A percentile compares a stretch with the other conserved stretches of the same genome.
These are phyloP conservation scores for Gyrodon lividus DNA, from an alignment of 768 basidiomycete species.

Conservation along the genomic window DNA sequence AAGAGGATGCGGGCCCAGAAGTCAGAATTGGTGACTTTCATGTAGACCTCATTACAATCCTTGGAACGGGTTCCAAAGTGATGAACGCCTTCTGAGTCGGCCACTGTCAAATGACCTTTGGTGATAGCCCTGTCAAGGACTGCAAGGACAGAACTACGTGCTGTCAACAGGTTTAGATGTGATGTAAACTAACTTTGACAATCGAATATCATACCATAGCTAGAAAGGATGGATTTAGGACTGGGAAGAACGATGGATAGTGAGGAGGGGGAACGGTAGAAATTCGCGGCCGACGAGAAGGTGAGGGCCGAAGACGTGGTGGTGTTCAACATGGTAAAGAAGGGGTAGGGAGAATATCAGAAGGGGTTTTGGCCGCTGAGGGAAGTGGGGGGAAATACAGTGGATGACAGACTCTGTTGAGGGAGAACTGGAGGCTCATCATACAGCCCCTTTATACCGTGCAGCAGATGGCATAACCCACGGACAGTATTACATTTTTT, in stretches of 20 bases:
- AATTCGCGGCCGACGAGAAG: slow-evolving; percentile 32
- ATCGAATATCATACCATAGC: slow-evolving; percentile 23
- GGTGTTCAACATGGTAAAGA: slow-evolving; percentile 29
- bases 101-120: slow-evolving; percentile 58
- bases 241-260: slow-evolving; percentile 30
- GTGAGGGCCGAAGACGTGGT: slow-evolving; percentile 30
- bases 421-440: slow-evolving; percentile 5
- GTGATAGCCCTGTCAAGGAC: slow-evolving; percentile 58
- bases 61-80: slow-evolving; percentile 59
- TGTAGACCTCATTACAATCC: slow-evolving; percentile 59
- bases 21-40: slow-evolving; percentile 56
- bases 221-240: slow-evolving; percentile 27
- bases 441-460: slow-evolving; percentile 32
- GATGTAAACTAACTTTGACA: neutral
- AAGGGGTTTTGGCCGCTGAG: neutral
- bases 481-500: slow-evolving; percentile 23
- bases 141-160: slow-evolving; percentile 58
- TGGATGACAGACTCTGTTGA: slow-evolving; percentile 13
- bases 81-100: slow-evolving; percentile 58
- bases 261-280: slow-evolving; percentile 33
- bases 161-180: slow-evolving; percentile 32
- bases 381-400: slow-evolving; percentile 3
- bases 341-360: neutral
- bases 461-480: slow-evolving; percentile 20
- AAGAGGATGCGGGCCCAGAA: slow-evolving; percentile 70